Percentiles rank a stretch among this genome's conserved stretches.
Evolutionary conservation across 2,329 filamentous ascomycete species (phyloP).

Genomic region (Fusarium brachygibbosum): DNA sequence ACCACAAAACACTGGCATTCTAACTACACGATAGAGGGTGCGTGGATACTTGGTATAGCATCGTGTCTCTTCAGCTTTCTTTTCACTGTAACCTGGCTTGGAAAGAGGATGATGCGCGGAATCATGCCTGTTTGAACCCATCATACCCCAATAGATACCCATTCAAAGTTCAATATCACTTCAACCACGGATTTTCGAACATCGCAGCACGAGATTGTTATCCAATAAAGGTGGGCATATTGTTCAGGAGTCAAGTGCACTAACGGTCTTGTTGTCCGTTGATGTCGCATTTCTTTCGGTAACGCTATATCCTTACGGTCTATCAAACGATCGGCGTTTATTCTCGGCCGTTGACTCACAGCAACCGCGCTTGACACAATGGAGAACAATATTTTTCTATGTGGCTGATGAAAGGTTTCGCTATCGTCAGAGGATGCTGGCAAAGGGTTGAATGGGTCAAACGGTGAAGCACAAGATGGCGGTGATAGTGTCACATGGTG

Average conservation of each 20-base stretch:
- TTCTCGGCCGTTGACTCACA: not conserved
- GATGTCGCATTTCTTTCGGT: not conserved
- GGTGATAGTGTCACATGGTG: slow-evolving; percentile 1
- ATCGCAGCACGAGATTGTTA: no score
- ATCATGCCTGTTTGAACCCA: not conserved
- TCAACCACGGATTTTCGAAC: no score
- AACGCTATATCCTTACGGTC: not conserved
- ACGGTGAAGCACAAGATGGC: not conserved
- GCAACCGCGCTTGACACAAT: not conserved
- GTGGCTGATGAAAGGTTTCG: not conserved
- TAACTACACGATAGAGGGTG: slow-evolving; percentile 34
- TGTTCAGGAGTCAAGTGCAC: not conserved
- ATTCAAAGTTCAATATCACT: not conserved
- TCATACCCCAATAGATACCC: not conserved
- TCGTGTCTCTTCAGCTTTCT: slow-evolving; percentile 38
- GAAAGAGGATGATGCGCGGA: slow-evolving; percentile 26
- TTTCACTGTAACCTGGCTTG: slow-evolving; percentile 33
- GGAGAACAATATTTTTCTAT: not conserved
- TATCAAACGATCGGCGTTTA: not conserved
- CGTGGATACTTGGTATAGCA: slow-evolving; percentile 40
- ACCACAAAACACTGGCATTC: slow-evolving; percentile 38
- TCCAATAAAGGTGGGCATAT: no score
- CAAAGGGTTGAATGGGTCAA: not conserved
- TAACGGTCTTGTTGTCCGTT: not conserved
- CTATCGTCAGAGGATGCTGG: not conserved